Percentiles rank a stretch among this genome's conserved stretches.
Conservation (phyloP, 2,329 filamentous ascomycete genomes). For the Sordariomycetes sp. region DNA sequence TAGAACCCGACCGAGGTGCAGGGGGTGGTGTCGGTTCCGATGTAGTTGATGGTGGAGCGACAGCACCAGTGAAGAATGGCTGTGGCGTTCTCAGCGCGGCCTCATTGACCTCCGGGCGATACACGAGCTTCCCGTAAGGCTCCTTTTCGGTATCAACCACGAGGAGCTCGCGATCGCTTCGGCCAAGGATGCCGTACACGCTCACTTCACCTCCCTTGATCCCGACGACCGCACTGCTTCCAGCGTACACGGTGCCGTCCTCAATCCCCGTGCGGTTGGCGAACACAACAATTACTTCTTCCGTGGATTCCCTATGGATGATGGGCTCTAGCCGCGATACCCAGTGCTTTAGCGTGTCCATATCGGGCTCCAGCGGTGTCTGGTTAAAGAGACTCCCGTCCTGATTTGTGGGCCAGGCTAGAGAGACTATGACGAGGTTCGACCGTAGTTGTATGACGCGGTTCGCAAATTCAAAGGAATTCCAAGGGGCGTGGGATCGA, state of each 20-base stretch:
- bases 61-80: too few species aligned
- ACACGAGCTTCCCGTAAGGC: constrained; percentile 33
- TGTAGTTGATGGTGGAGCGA: too few species aligned
- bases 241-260: constrained; percentile 56
- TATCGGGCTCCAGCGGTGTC: constrained; percentile 50
- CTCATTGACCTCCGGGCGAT: constrained; percentile 13
- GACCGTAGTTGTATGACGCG: constrained; percentile 46
- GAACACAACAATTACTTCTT: constrained; percentile 59
- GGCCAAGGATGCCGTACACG: constrained; percentile 60
- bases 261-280: constrained; percentile 63
- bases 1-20: too few species aligned
- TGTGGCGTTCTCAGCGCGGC: neutral
- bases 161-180: constrained; percentile 56
- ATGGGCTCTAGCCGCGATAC: constrained; percentile 60
- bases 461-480: constrained; percentile 23
- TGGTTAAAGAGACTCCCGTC: constrained; percentile 31
- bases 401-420: constrained; percentile 64
- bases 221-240: constrained; percentile 61
- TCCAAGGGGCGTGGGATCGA: constrained; percentile 9
- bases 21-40: too few species aligned
- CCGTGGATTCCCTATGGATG: constrained; percentile 35
- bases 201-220: constrained; percentile 54
- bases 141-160: constrained; percentile 45
- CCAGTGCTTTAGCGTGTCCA: constrained; percentile 70
- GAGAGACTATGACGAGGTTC: constrained; percentile 58